A percentile compares a stretch with the other conserved stretches of the same genome.
phyloP scores from a whole-genome alignment of 768 basidiomycete species.

The Trametes elegans region DNA sequence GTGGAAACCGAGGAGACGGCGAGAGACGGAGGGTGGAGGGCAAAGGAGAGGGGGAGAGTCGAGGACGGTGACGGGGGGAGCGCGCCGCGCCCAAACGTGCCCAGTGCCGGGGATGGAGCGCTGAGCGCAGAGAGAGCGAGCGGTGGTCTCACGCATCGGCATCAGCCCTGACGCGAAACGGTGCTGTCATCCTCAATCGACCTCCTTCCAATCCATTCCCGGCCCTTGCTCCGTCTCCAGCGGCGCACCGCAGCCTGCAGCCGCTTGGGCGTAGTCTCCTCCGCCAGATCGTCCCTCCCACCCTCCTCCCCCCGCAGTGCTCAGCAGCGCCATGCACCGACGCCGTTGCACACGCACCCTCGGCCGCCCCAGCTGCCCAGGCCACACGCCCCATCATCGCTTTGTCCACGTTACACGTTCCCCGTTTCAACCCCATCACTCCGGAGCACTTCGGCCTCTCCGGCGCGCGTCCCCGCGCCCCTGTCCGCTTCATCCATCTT shows the following conservation, averaged over 20 bases:
- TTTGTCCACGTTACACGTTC: background rate
- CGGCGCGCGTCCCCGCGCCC: background rate
- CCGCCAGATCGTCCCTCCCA: too few relatives aligned
- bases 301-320: too few relatives aligned
- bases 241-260: too few relatives aligned
- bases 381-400: background rate
- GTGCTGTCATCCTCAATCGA: constrained; percentile 11
- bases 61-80: constrained; percentile 10
- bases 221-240: too few relatives aligned
- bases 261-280: too few relatives aligned
- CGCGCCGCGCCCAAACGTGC: constrained; percentile 10
- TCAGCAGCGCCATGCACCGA: too few relatives aligned
- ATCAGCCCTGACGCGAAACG: background rate
- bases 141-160: constrained; percentile 12
- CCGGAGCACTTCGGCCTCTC: background rate
- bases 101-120: constrained; percentile 1
- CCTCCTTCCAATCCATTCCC: background rate
- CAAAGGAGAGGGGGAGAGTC: background rate
- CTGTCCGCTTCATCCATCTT: too few relatives aligned
- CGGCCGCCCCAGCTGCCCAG: background rate
- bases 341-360: too few relatives aligned
- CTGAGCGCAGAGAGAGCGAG: background rate
- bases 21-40: background rate
- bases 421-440: constrained; percentile 1
- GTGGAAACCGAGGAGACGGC: background rate